Percentiles rank a stretch among this genome's conserved stretches.
Evolutionary conservation across 106 monocot genomes (phyloP).

Genomic region (Dioscorea dumetorum): DNA sequence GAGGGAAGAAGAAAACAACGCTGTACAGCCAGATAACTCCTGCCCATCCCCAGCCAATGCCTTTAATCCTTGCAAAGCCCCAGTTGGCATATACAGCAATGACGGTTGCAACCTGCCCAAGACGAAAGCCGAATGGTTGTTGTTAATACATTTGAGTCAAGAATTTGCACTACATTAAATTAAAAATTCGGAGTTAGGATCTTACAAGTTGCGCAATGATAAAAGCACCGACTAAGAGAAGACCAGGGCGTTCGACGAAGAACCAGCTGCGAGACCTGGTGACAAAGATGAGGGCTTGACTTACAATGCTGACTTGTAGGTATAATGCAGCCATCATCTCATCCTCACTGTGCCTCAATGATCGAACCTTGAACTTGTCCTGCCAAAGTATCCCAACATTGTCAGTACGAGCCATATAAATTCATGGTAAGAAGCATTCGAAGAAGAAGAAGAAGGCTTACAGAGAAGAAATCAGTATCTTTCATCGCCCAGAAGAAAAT

Average conservation of each 20-base stretch:
- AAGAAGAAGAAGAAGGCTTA: slow-evolving; percentile 7
- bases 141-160: neutral
- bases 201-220: slow-evolving; percentile 57
- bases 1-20: slow-evolving; percentile 40
- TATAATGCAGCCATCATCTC: slow-evolving; percentile 70
- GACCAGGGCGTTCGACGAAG: slow-evolving; percentile 52
- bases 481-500: slow-evolving; percentile 55
- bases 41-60: slow-evolving; percentile 77
- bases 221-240: slow-evolving; percentile 42
- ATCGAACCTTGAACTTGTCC: slow-evolving; percentile 42
- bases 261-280: slow-evolving; percentile 55
- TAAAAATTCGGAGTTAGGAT: neutral
- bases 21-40: slow-evolving; percentile 77
- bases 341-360: slow-evolving; percentile 31
- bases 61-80: slow-evolving; percentile 52
- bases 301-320: slow-evolving; percentile 67
- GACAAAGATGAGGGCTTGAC: slow-evolving; percentile 68
- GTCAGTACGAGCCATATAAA: neutral
- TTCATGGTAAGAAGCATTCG: too few relatives aligned
- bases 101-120: slow-evolving; percentile 53
- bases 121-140: neutral
- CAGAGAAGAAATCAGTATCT: slow-evolving; percentile 49
- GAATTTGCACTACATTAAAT: neutral
- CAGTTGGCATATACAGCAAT: slow-evolving; percentile 60
- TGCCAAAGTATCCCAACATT: slow-evolving; percentile 4